Percentiles rank a stretch among this genome's conserved stretches.
phyloP scores from a whole-genome alignment of 306 rosid species.

The Quercus berberidifolia region DNA sequence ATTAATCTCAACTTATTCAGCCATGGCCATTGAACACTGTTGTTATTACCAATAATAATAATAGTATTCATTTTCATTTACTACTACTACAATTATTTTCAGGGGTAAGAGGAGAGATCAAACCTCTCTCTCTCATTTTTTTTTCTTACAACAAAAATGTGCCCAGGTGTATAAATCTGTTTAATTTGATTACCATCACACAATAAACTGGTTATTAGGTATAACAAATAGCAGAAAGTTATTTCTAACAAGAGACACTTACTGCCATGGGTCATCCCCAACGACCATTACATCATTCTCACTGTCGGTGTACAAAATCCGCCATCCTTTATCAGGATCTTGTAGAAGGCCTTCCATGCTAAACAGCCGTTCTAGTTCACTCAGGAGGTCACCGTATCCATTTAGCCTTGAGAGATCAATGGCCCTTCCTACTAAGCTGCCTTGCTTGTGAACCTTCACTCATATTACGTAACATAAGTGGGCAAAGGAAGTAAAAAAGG shows the following conservation, averaged over 20 bases:
- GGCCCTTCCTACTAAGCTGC: slow-evolving; percentile 96
- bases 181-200: background rate
- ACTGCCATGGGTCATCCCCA: slow-evolving; percentile 97
- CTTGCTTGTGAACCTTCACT: slow-evolving; percentile 99
- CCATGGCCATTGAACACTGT: background rate
- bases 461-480: slow-evolving; percentile 45
- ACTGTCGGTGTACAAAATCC: slow-evolving; percentile 80
- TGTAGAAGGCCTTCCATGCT: slow-evolving; percentile 92
- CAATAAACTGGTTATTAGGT: background rate
- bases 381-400: slow-evolving; percentile 72
- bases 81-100: background rate
- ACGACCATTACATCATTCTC: slow-evolving; percentile 97
- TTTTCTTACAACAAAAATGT: background rate
- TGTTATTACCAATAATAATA: background rate
- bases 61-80: background rate
- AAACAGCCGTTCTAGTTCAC: slow-evolving; percentile 84
- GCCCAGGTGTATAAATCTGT: background rate
- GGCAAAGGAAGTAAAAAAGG: slow-evolving; percentile 47
- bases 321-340: slow-evolving; percentile 85
- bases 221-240: slow-evolving; percentile 4
- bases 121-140: background rate
- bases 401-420: slow-evolving; percentile 82
- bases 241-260: slow-evolving; percentile 35
- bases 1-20: background rate
- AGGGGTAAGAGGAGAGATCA: background rate